Percentiles rank a stretch among this genome's conserved stretches.
phyloP scores from a whole-genome alignment of 768 basidiomycete genomes.

The Boletus sp. region DNA sequence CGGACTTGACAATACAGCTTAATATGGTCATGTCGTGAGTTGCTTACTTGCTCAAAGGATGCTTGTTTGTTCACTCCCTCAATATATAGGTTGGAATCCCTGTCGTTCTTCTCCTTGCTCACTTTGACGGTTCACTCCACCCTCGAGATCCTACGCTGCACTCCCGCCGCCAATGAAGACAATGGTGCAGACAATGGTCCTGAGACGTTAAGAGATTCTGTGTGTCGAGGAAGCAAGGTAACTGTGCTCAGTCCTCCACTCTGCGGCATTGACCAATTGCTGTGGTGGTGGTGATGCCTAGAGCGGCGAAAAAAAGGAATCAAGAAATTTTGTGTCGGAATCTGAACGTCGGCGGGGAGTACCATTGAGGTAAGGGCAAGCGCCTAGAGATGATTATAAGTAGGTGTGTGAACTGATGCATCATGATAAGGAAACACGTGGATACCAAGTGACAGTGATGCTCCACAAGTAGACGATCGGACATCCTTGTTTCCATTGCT shows the following conservation, averaged over 20 bases:
- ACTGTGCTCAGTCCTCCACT: background rate
- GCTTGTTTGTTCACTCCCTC: background rate
- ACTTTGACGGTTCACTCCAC: constrained; percentile 47
- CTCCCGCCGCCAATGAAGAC: constrained; percentile 73
- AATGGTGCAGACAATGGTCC: constrained; percentile 78
- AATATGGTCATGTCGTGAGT: constrained; percentile 79
- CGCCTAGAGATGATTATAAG: too few relatives aligned
- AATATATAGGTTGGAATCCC: constrained; percentile 61
- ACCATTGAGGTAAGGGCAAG: too few relatives aligned
- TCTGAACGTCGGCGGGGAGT: too few relatives aligned
- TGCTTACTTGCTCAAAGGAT: background rate
- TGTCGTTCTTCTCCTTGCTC: constrained; percentile 32
- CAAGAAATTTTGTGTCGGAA: too few relatives aligned
- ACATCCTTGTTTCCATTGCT: background rate
- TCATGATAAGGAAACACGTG: too few relatives aligned
- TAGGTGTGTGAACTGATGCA: too few relatives aligned
- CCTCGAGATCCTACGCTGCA: constrained; percentile 79
- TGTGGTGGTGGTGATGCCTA: constrained; percentile 23
- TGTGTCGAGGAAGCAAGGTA: constrained; percentile 70
- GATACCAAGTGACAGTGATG: too few relatives aligned
- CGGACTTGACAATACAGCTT: constrained; percentile 82
- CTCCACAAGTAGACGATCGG: background rate
- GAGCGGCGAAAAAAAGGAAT: constrained; percentile 41
- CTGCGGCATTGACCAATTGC: background rate
- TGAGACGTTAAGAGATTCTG: constrained; percentile 63